These are phyloP conservation scores for Mucor mucedo DNA, from an alignment of 371 early-diverging fungal genomes.

Conservation along the genomic window DNA sequence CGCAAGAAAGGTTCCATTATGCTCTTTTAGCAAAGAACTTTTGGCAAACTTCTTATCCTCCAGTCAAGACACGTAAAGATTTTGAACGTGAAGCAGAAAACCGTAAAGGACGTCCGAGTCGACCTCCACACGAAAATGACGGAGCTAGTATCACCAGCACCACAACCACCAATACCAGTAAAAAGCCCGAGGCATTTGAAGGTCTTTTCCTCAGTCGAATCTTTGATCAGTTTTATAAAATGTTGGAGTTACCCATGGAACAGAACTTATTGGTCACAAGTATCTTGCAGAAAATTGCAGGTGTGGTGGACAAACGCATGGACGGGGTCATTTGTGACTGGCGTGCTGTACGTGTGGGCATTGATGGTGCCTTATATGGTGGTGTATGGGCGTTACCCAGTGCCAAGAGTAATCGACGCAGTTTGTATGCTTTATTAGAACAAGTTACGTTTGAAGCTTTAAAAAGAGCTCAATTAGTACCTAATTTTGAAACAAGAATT, in stretches of 20 bases:
- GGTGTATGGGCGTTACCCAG: slow-evolving; percentile 53
- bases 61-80: slow-evolving; percentile 42
- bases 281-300: slow-evolving; percentile 54
- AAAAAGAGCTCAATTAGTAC: slow-evolving; percentile 55
- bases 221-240: slow-evolving; percentile 51
- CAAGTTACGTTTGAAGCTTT: slow-evolving; percentile 58
- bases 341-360: slow-evolving; percentile 52
- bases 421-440: slow-evolving; percentile 51
- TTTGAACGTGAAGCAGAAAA: slow-evolving; percentile 49
- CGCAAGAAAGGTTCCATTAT: slow-evolving; percentile 55
- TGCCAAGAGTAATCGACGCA: slow-evolving; percentile 44
- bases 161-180: slow-evolving; percentile 8
- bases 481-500: slow-evolving; percentile 57
- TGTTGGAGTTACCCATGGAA: slow-evolving; percentile 53
- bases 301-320: slow-evolving; percentile 53
- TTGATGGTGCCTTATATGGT: slow-evolving; percentile 49
- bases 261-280: slow-evolving; percentile 55
- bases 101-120: slow-evolving; percentile 42
- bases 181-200: slow-evolving; percentile 43
- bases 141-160: slow-evolving; percentile 29
- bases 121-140: slow-evolving; percentile 31
- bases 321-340: slow-evolving; percentile 59
- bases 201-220: slow-evolving; percentile 51
- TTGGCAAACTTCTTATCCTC: slow-evolving; percentile 56
- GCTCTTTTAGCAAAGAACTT: slow-evolving; percentile 54